These are phyloP conservation scores for Tolypocladium paradoxum DNA, from an alignment of 2,329 filamentous ascomycete genomes.

Conservation along the genomic window DNA sequence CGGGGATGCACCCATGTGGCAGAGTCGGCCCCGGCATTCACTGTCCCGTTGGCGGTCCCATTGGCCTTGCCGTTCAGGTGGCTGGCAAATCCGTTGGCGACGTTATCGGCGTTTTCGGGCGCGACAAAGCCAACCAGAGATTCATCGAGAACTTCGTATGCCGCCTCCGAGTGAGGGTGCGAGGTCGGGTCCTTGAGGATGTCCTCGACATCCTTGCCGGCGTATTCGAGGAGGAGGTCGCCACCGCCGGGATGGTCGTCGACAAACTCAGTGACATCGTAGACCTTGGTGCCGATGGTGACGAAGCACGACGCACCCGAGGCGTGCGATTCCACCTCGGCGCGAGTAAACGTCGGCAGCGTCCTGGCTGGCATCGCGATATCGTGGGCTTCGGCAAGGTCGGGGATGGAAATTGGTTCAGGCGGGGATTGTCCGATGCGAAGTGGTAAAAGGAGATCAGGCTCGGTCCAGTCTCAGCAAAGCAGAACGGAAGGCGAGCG, in stretches of 20 bases:
- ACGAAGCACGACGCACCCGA: slow-evolving; percentile 82
- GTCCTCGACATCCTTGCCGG: slow-evolving; percentile 70
- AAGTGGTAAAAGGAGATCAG: neutral
- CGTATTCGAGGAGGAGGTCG: slow-evolving; percentile 82
- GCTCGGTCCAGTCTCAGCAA: neutral
- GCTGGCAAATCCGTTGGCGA: slow-evolving; percentile 9
- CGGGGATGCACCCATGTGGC: slow-evolving; percentile 37
- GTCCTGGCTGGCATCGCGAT: slow-evolving; percentile 63
- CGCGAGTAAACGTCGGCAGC: slow-evolving; percentile 70
- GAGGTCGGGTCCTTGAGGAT: slow-evolving; percentile 78
- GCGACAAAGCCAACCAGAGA: slow-evolving; percentile 72
- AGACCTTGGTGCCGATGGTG: slow-evolving; percentile 80
- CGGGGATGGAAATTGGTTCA: slow-evolving; percentile 5
- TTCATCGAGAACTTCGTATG: slow-evolving; percentile 93
- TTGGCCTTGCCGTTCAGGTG: slow-evolving; percentile 1
- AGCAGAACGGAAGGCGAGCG: neutral
- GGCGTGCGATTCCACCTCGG: slow-evolving; percentile 75
- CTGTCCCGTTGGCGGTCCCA: slow-evolving; percentile 11
- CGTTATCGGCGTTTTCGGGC: slow-evolving; percentile 40
- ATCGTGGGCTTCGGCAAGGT: neutral
- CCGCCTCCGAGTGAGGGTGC: slow-evolving; percentile 78
- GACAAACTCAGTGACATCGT: slow-evolving; percentile 87
- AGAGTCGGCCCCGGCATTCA: slow-evolving; percentile 14
- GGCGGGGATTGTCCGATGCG: neutral
- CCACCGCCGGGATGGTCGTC: slow-evolving; percentile 84